Percentiles rank a stretch among this genome's conserved stretches.
These are phyloP conservation scores for Septoria linicola DNA, from an alignment of 2,329 filamentous ascomycete genomes.

Conservation along the genomic window DNA sequence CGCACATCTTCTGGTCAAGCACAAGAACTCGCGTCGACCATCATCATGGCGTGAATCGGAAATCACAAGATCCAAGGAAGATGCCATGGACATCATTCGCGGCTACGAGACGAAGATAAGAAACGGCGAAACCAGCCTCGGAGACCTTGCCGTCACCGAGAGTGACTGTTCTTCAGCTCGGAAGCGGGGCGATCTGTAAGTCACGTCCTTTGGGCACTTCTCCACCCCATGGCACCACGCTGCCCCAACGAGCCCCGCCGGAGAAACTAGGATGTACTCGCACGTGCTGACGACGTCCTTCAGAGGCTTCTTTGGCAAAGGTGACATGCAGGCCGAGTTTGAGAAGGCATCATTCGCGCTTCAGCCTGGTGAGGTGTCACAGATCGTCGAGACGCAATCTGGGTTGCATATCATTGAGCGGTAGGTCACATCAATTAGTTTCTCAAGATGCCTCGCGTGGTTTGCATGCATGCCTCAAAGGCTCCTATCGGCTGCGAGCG, in stretches of 20 bases:
- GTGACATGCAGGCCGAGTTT: slow-evolving; percentile 99
- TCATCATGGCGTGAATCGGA: slow-evolving; percentile 90
- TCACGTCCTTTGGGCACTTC: slow-evolving; percentile 28
- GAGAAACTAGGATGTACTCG: slow-evolving; percentile 8
- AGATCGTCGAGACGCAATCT: slow-evolving; percentile 85
- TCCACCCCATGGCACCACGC: not conserved
- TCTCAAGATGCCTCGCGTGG: slow-evolving; percentile 8
- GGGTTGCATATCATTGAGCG: slow-evolving; percentile 95
- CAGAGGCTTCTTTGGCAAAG: slow-evolving; percentile 84
- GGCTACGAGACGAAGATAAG: slow-evolving; percentile 74
- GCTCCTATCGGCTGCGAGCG: not conserved
- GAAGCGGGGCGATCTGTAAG: slow-evolving; percentile 84
- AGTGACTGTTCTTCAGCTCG: slow-evolving; percentile 94
- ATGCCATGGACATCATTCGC: slow-evolving; percentile 75
- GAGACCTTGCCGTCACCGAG: slow-evolving; percentile 82
- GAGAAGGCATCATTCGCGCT: slow-evolving; percentile 94
- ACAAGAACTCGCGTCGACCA: slow-evolving; percentile 80
- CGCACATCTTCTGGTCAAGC: slow-evolving; percentile 91
- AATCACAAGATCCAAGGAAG: slow-evolving; percentile 84
- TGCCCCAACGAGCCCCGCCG: not conserved
- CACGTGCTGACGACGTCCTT: slow-evolving; percentile 22
- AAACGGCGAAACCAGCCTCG: slow-evolving; percentile 65
- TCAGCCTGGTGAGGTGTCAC: slow-evolving; percentile 80
- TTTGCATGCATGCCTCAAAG: not conserved
- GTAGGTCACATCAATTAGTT: slow-evolving; percentile 50